Conservation (phyloP, 2,329 filamentous ascomycete species). For the Cytospora leucostoma region DNA sequence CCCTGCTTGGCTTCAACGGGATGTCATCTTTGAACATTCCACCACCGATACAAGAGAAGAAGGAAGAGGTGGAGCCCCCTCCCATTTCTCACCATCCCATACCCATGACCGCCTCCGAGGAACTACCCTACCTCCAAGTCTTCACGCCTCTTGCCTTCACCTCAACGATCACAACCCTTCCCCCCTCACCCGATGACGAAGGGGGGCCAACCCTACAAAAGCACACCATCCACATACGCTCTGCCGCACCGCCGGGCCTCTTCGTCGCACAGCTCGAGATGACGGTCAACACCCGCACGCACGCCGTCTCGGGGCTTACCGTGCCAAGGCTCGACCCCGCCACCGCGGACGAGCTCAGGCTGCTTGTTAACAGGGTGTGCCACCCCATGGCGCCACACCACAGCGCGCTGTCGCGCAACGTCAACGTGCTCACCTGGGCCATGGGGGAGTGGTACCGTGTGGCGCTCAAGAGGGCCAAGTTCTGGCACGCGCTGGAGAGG, state of each 20-base stretch:
- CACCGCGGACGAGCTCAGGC: conserved; percentile 59
- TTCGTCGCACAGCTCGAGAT: conserved; percentile 61
- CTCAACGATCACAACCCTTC: conserved; percentile 53
- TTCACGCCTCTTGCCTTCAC: conserved; percentile 69
- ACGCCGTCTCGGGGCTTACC: conserved; percentile 53
- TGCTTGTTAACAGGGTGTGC: conserved; percentile 50
- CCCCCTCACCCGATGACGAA: conserved; percentile 33
- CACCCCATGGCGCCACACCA: conserved; percentile 32
- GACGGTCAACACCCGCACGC: conserved; percentile 55
- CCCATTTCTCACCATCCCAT: conserved; percentile 66
- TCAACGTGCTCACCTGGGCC: conserved; percentile 64
- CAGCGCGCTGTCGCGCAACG: conserved; percentile 55
- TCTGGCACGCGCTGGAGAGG: conserved; percentile 59
- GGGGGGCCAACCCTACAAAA: conserved; percentile 48
- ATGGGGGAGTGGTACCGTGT: conserved; percentile 69
- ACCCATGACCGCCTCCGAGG: conserved; percentile 62
- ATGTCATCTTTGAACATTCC: conserved; percentile 5
- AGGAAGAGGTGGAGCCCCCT: conserved; percentile 41
- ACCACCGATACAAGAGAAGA: conserved; percentile 26
- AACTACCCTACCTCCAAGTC: conserved; percentile 68
- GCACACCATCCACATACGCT: conserved; percentile 57
- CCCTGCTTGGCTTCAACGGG: conserved; percentile 51
- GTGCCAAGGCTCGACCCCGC: conserved; percentile 59
- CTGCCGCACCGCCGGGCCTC: conserved; percentile 50
- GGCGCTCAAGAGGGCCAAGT: conserved; percentile 59